Evolutionary conservation across 2,329 filamentous ascomycete species (phyloP), one percentile per base, ranked within the genome.

Genomic region (Penicillium oxalicum): DNA sequence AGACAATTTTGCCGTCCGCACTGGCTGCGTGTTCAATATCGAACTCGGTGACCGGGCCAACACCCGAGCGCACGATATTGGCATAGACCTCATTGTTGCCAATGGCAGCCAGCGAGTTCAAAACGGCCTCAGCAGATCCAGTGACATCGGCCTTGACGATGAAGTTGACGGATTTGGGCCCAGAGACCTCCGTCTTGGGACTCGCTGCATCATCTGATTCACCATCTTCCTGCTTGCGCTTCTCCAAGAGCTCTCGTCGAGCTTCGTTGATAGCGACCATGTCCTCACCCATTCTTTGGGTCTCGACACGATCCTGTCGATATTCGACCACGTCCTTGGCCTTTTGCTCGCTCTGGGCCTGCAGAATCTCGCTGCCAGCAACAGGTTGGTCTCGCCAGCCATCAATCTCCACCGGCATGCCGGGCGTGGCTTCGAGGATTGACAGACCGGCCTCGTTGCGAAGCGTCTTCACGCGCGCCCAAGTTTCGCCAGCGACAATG

Each of bases 101-200:
- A 54, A 96, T 77, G 50, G 85, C 82, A 52, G 83, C 74, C 50
- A 98, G 78, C 7, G 86, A 84, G 42, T 88, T 85, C 51, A 84
- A 77, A 2, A 97, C 86, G 2, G 93, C 93, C 73, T 98, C 93
- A 0, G 91, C 90, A 0, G 91, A 97, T 34, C 93, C 93, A 52
- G 86, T 87, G 13, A 97, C 93, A 61, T 98, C 93, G 46, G 85
- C 91, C 70, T 94, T 95, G 72, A 98, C 77, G 50, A 93, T 82
- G 69, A 97, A 93, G 60, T 86, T 86, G 41, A 95, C 78, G 12
- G 78, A 72, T 51, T 77, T 73, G 11, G 77, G 75, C 0, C 77
- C 77, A 28, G 70, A 64, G 1, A 67, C 47, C 18, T 61, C 62
- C 44, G 77, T 69, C 7, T 75, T 74, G 32, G 67, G 59, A 11